Conservation (phyloP, 192 early-diverging fungal genomes). For the Pilaira anomala region DNA sequence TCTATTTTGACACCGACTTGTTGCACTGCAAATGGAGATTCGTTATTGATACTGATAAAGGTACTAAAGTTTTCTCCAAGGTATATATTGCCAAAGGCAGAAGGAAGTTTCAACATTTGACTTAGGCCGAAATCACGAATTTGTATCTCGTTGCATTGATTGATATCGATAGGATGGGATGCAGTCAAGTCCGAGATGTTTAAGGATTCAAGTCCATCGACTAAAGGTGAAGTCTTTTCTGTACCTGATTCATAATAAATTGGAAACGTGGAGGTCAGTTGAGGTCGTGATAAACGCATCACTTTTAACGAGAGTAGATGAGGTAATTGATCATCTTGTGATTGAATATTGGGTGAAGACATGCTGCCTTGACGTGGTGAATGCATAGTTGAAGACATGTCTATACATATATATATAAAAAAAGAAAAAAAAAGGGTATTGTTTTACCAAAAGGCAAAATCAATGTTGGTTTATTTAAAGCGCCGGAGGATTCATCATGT, state of each 20-base stretch:
- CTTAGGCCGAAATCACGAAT: constrained; percentile 62
- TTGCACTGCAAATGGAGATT: constrained; percentile 59
- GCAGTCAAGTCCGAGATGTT: constrained; percentile 20
- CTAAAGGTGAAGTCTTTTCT: neutral
- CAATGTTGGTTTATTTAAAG: no score
- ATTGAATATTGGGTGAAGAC: neutral
- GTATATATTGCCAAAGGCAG: constrained; percentile 90
- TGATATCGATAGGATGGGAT: constrained; percentile 21
- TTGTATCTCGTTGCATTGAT: constrained; percentile 18
- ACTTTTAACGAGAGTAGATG: constrained; percentile 88
- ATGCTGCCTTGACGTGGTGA: constrained; percentile 2
- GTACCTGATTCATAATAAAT: constrained; percentile 28
- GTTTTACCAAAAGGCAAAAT: no score
- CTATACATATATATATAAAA: no score
- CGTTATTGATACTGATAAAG: constrained; percentile 89
- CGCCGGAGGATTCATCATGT: no score
- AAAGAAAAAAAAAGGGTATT: no score
- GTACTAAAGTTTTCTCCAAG: constrained; percentile 89
- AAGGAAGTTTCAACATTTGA: constrained; percentile 74
- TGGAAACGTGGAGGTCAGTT: constrained; percentile 34
- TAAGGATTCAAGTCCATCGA: constrained; percentile 22
- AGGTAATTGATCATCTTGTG: constrained; percentile 36
- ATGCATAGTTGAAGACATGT: neutral
- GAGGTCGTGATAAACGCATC: constrained; percentile 80
- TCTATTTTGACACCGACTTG: constrained; percentile 77